These are phyloP conservation scores for Cardamine occulta DNA, from an alignment of 345 rosid genomes.

Conservation along the genomic window DNA sequence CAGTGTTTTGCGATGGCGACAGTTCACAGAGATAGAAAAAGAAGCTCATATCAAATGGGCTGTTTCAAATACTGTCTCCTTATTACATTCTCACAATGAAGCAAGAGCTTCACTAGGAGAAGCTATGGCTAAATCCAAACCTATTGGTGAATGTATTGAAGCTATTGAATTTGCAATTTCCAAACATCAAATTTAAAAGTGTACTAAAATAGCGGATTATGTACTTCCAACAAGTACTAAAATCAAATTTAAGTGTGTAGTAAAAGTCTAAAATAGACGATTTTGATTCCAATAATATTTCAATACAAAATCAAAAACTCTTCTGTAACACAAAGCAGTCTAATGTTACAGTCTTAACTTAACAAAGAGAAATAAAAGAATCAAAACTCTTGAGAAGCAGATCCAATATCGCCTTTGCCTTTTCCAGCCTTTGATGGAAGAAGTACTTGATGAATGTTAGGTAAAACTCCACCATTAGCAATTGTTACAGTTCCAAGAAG, in stretches of 20 bases:
- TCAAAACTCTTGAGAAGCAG: constrained; percentile 66
- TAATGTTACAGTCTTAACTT: neutral
- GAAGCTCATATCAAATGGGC: constrained; percentile 55
- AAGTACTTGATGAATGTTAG: constrained; percentile 67
- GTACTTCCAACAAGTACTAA: no score
- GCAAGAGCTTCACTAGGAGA: constrained; percentile 48
- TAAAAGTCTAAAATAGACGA: neutral
- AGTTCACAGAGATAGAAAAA: constrained; percentile 41
- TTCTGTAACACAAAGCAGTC: neutral
- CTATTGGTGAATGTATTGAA: constrained; percentile 52
- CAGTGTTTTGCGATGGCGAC: constrained; percentile 48
- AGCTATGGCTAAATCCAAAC: constrained; percentile 50
- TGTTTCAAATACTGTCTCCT: constrained; percentile 44
- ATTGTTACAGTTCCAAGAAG: constrained; percentile 68
- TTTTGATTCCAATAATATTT: neutral
- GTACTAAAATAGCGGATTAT: no score
- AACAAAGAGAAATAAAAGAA: neutral
- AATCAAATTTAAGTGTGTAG: no score
- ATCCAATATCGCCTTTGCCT: constrained; percentile 68
- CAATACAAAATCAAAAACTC: neutral
- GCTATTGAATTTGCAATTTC: constrained; percentile 48
- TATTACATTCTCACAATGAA: constrained; percentile 40
- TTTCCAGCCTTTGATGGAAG: constrained; percentile 58
- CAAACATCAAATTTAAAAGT: neutral
- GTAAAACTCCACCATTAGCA: constrained; percentile 77